Evolutionary conservation across 352 stramenopile genomes (phyloP).

Genomic region (Globisporangium cederbergense): DNA sequence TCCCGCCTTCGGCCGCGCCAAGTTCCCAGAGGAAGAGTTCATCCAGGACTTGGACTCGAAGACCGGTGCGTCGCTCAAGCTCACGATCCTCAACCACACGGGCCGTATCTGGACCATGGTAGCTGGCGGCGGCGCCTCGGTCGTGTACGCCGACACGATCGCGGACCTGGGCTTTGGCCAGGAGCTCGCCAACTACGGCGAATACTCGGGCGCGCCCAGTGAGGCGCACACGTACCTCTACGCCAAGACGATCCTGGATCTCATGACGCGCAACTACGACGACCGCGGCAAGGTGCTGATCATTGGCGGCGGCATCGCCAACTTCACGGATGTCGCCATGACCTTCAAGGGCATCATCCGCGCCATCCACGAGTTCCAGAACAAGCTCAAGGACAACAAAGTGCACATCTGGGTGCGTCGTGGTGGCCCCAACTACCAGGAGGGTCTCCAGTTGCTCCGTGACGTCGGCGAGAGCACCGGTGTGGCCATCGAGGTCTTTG

Average conservation of each 20-base stretch:
- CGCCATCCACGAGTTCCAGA: constrained; percentile 90
- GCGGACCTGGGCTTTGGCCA: constrained; percentile 92
- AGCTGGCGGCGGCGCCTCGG: constrained; percentile 92
- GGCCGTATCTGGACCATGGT: constrained; percentile 98
- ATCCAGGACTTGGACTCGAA: constrained; percentile 94
- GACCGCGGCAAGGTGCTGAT: constrained; percentile 94
- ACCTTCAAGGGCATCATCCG: constrained; percentile 98
- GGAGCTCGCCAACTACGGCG: constrained; percentile 96
- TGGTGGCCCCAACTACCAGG: constrained; percentile 96
- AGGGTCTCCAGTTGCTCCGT: constrained; percentile 93
- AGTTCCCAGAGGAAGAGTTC: constrained; percentile 95
- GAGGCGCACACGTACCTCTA: constrained; percentile 97
- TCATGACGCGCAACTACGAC: constrained; percentile 93
- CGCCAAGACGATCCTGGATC: constrained; percentile 93
- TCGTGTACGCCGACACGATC: constrained; percentile 98
- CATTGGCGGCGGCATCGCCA: constrained; percentile 96
- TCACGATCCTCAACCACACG: constrained; percentile 95
- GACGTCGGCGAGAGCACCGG: constrained; percentile 85
- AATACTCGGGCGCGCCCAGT: constrained; percentile 96
- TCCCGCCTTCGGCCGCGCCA: constrained; percentile 92
- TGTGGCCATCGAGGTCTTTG: constrained; percentile 94
- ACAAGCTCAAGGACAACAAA: constrained; percentile 89
- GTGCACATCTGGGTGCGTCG: constrained; percentile 95
- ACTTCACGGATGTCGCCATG: constrained; percentile 97
- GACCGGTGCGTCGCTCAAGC: constrained; percentile 95